phyloP scores from a whole-genome alignment of 176 grass and related monocot genomes.

The Rhynchospora pubera region DNA sequence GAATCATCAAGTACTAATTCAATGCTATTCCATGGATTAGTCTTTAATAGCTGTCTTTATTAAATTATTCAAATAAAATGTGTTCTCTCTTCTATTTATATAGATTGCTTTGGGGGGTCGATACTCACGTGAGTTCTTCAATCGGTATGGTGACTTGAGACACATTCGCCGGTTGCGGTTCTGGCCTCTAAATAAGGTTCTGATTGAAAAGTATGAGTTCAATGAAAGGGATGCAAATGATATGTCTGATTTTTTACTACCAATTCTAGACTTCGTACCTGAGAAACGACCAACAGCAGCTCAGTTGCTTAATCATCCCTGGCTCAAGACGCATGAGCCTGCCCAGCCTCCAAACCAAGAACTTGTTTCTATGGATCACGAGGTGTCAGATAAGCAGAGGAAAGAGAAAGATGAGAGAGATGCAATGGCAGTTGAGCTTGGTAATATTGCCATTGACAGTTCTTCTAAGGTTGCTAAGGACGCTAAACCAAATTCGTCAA shows the following conservation, averaged over 20 bases:
- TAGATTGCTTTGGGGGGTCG: conserved; percentile 92
- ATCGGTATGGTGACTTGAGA: conserved; percentile 87
- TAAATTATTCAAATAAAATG: neutral
- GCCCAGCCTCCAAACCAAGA: conserved; percentile 7
- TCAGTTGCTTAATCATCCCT: conserved; percentile 81
- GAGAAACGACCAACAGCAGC: conserved; percentile 72
- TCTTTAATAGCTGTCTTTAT: neutral
- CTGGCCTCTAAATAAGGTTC: conserved; percentile 89
- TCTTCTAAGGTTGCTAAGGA: conserved; percentile 34
- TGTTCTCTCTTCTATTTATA: conserved; percentile 18
- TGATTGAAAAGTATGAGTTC: conserved; percentile 86
- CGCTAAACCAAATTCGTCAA: conserved; percentile 31
- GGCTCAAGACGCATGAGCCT: conserved; percentile 54
- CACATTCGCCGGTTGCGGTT: conserved; percentile 85
- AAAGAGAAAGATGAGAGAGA: conserved; percentile 77
- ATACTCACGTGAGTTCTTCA: conserved; percentile 89
- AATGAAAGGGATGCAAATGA: conserved; percentile 54
- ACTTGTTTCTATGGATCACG: conserved; percentile 21
- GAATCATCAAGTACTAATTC: too few relatives aligned
- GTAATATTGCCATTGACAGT: conserved; percentile 75
- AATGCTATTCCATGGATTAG: too few relatives aligned
- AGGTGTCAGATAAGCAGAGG: conserved; percentile 44
- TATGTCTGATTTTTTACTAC: conserved; percentile 78
- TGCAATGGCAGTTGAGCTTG: conserved; percentile 54
- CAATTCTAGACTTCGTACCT: conserved; percentile 90